Evolutionary conservation across 2,329 filamentous ascomycete genomes (phyloP), one percentile per base, ranked within the genome.

Genomic region (Eutypa lata): DNA sequence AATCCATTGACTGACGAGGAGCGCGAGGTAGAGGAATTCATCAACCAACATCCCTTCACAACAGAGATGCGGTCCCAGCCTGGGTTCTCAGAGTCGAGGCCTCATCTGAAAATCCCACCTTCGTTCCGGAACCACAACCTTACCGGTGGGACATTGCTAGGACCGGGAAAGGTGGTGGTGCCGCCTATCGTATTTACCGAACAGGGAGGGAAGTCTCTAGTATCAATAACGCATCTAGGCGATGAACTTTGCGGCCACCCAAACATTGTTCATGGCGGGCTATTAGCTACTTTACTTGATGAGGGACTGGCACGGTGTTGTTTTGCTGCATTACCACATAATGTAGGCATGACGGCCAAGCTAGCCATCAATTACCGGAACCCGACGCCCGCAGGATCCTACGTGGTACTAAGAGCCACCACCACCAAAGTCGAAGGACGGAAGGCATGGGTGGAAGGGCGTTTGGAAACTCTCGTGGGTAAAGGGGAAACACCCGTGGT

Each of bases 371-470:
- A 95, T 71, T 99, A 97, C 73, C 85, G 88, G 62, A 84, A 84
- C 56, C 94, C 94, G 4, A 87, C 89, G 44, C 84, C 82, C 62
- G 91, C 91, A 6, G 82, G 84, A 21, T 82, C 82, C 55, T 94
- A 88, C 66, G 76, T 95, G 28, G 90, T 96, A 43, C 73, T 99
- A 53, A 80, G 82, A 56, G 92, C 90, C 3, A 82, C 84, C 67
- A 96, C 92, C 19, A 86, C 83, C 10, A 92, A 88, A 74, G 89
- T 93, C 1, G 91, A 97, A 67, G 93, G 94, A 1, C 81, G 94
- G 57, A 97, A 97, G 76, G 93, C 91, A 13, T 97, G 91, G 91
- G 91, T 97, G 1, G 87, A 89, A 73, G 94, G 91, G 1, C 82
- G 84, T 61, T 86, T 97, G 63, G 91, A 96, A 79, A 87, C 90